Percentiles rank a stretch among this genome's conserved stretches.
These are phyloP conservation scores for Ophiognomonia clavigignenti-juglandacearum DNA, from an alignment of 2,329 filamentous ascomycete species.

Conservation along the genomic window DNA sequence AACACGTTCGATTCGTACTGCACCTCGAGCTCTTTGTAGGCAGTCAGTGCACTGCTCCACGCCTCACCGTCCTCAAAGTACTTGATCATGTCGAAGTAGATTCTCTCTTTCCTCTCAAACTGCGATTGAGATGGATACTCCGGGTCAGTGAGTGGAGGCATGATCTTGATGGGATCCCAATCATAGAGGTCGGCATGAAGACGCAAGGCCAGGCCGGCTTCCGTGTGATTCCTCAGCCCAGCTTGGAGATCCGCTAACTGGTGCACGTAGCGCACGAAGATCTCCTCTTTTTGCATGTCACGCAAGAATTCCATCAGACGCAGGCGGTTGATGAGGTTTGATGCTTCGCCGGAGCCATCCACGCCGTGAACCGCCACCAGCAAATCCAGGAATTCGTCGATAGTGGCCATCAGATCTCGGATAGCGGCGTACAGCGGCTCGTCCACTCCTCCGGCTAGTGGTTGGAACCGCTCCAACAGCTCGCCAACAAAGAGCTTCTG, in stretches of 20 bases:
- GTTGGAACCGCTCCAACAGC: constrained; percentile 74
- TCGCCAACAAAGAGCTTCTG: constrained; percentile 92
- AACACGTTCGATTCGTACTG: constrained; percentile 89
- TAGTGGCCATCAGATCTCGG: constrained; percentile 72
- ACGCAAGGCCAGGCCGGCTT: constrained; percentile 82
- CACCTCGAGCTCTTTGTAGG: constrained; percentile 84
- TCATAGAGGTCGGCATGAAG: constrained; percentile 90
- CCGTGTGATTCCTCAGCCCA: constrained; percentile 71
- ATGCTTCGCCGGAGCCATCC: constrained; percentile 67
- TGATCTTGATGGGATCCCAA: constrained; percentile 71
- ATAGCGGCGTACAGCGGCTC: constrained; percentile 74
- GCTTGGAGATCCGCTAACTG: constrained; percentile 78
- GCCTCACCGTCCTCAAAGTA: constrained; percentile 91
- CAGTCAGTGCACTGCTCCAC: constrained; percentile 82
- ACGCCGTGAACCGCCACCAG: constrained; percentile 83
- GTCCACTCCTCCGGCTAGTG: constrained; percentile 59
- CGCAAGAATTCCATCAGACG: constrained; percentile 93
- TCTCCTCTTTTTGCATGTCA: constrained; percentile 95
- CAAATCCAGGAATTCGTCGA: constrained; percentile 87
- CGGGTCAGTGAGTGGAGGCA: constrained; percentile 66
- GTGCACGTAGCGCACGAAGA: constrained; percentile 93
- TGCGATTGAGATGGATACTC: constrained; percentile 76
- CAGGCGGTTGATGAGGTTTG: constrained; percentile 80
- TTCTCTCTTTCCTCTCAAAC: constrained; percentile 86
- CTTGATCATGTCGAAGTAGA: constrained; percentile 94